phyloP scores from a whole-genome alignment of 768 basidiomycete species.

The Melanogaster broomeanus region DNA sequence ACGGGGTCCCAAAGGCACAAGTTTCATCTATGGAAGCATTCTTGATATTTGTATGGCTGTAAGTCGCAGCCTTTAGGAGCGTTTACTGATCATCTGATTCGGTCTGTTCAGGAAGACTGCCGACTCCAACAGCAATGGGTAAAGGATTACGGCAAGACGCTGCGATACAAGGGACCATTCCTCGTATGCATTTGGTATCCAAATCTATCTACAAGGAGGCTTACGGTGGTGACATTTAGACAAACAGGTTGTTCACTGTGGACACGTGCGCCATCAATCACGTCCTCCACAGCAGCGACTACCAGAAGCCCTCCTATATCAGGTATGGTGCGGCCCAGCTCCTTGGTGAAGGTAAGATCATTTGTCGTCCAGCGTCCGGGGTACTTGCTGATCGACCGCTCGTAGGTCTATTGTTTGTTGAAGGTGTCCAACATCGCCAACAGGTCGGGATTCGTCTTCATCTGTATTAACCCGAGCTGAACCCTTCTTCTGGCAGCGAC shows the following conservation, averaged over 20 bases:
- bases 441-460: no score
- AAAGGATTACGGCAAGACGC: no score
- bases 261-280: slow-evolving; percentile 67
- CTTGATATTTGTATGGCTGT: slow-evolving; percentile 45
- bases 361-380: not conserved
- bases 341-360: slow-evolving; percentile 35
- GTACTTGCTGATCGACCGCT: not conserved
- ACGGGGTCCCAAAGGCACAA: slow-evolving; percentile 48
- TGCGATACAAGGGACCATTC: no score
- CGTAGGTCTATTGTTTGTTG: slow-evolving; percentile 5
- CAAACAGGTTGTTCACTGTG: slow-evolving; percentile 49
- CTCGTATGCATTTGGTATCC: no score
- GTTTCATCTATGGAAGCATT: slow-evolving; percentile 50
- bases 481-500: no score
- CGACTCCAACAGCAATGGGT: no score
- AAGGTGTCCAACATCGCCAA: slow-evolving; percentile 35
- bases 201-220: no score
- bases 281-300: slow-evolving; percentile 56
- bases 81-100: no score
- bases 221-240: slow-evolving; percentile 19
- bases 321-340: slow-evolving; percentile 41
- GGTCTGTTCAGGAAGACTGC: no score
- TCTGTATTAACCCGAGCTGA: no score
- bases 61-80: no score
- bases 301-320: slow-evolving; percentile 52